Percentiles rank a stretch among this genome's conserved stretches.
Evolutionary conservation across 139 green algal species (phyloP).

Genomic region (Edaphochlamys debaryana): DNA sequence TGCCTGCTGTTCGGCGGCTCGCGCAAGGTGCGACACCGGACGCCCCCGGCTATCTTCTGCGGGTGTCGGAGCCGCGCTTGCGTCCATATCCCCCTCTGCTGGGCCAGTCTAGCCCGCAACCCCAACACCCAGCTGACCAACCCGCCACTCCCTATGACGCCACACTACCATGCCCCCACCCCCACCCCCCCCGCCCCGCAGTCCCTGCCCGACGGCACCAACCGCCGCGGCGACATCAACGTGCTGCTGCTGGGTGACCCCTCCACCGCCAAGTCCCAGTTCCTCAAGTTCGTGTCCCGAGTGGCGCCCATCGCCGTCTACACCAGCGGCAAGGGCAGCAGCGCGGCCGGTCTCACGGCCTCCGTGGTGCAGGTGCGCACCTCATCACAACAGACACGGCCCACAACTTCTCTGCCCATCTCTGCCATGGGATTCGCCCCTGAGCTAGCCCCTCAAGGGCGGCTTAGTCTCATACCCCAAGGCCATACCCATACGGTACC

Average conservation of each 20-base stretch:
- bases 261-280: slow-evolving; percentile 98
- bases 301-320: slow-evolving; percentile 95
- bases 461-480: too few species aligned
- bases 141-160: neutral
- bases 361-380: slow-evolving; percentile 76
- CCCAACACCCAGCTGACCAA: neutral
- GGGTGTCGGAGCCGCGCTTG: too few species aligned
- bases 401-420: too few species aligned
- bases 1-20: slow-evolving; percentile 96
- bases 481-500: too few species aligned
- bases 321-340: slow-evolving; percentile 96
- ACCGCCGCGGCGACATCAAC: slow-evolving; percentile 96
- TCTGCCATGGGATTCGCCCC: too few species aligned
- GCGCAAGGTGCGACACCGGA: slow-evolving; percentile 86
- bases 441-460: too few species aligned
- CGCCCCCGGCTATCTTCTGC: too few species aligned
- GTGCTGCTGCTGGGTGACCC: slow-evolving; percentile 98
- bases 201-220: slow-evolving; percentile 88
- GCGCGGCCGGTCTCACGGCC: slow-evolving; percentile 95
- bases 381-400: too few species aligned
- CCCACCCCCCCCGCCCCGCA: slow-evolving; percentile 38
- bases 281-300: slow-evolving; percentile 95
- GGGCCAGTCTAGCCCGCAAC: too few species aligned
- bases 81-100: too few species aligned
- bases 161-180: too few species aligned